Evolutionary conservation across 2,329 filamentous ascomycete genomes (phyloP), one percentile per base, ranked within the genome.

Genomic region (Gnomoniopsis sp.): DNA sequence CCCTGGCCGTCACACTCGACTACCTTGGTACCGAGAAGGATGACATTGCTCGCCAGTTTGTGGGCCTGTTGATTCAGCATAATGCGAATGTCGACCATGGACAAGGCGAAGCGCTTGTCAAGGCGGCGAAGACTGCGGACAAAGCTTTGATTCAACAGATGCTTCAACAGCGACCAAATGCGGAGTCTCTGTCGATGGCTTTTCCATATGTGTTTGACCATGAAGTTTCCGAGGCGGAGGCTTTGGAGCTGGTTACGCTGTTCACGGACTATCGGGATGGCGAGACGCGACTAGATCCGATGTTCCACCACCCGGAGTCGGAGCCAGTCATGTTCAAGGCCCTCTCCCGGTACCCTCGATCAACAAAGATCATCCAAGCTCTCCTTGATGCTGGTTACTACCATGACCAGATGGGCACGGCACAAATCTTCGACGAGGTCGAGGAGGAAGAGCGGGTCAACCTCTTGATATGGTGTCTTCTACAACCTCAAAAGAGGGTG

Each of bases 401-500:
- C 65, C 75, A 86, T 58, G 83, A 87, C 58, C 81, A 86, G 64
- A 74, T 74, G 59, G 75, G 75, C 2, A 74, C 64, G 1, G 75
- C 70, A 55, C 73, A 69, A 2, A 72, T 83, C 2, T 71, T 80
- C 57, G 72, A 78, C 0, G 75, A 78, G 12, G 60, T 78, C 0
- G 76, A 79, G 1, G 79, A 81, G 38, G 72, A 76, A 3, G 86
- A 89, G 67, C 71, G 75, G 11, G 76, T 86, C 48, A 82, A 82
- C 1, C 72, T 86, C 2, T 71, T 89, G 8, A 72, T 81, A 53
- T 89, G 86, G 86, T 79, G 83, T 0, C 74, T 89, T 53, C 71
- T 83, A 7, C 84, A 88, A 62, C 82, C 83, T 0, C 83, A 87
- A 62, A 88, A 88, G 68, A 79, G 79, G 61, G 77, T 88, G 53